These are phyloP conservation scores for Allodekkera sacchari DNA, from an alignment of 805 yeast species.

Conservation along the genomic window DNA sequence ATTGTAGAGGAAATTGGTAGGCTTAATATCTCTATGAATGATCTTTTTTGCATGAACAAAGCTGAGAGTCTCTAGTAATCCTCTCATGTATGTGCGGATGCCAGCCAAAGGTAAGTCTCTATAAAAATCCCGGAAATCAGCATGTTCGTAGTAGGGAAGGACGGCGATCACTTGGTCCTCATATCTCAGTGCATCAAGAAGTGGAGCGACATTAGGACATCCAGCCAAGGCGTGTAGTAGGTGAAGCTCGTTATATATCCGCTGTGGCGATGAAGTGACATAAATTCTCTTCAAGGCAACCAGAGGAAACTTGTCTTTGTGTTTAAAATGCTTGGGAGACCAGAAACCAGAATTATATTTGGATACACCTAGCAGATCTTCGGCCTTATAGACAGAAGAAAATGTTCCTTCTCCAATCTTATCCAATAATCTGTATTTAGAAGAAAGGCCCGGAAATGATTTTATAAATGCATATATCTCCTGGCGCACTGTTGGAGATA, in stretches of 20 bases:
- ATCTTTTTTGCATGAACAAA: slow-evolving; percentile 73
- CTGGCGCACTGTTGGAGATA: slow-evolving; percentile 20
- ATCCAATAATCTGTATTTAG: slow-evolving; percentile 31
- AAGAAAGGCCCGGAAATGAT: slow-evolving; percentile 24
- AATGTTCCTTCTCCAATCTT: slow-evolving; percentile 81
- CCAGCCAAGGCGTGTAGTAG: slow-evolving; percentile 63
- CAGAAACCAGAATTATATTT: slow-evolving; percentile 1
- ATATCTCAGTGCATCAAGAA: slow-evolving; percentile 77
- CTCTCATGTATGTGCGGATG: slow-evolving; percentile 71
- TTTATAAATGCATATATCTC: slow-evolving; percentile 24
- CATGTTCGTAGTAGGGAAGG: slow-evolving; percentile 82
- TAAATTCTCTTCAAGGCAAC: slow-evolving; percentile 92
- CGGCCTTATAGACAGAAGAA: slow-evolving; percentile 63
- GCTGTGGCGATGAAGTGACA: slow-evolving; percentile 88
- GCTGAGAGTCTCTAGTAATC: slow-evolving; percentile 66
- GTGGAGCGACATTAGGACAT: slow-evolving; percentile 72
- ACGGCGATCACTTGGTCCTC: slow-evolving; percentile 93
- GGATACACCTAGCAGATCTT: slow-evolving; percentile 23
- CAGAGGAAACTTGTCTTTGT: slow-evolving; percentile 23
- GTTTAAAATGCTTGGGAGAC: slow-evolving; percentile 23
- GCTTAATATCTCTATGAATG: slow-evolving; percentile 88
- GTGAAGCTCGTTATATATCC: slow-evolving; percentile 84
- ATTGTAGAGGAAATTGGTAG: slow-evolving; percentile 64
- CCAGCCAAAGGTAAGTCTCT: slow-evolving; percentile 73
- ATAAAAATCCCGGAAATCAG: slow-evolving; percentile 83